Percentiles rank a stretch among this genome's conserved stretches.
These are phyloP conservation scores for Hypoxylon intermedium DNA, from an alignment of 495 filamentous ascomycete genomes.

Conservation along the genomic window DNA sequence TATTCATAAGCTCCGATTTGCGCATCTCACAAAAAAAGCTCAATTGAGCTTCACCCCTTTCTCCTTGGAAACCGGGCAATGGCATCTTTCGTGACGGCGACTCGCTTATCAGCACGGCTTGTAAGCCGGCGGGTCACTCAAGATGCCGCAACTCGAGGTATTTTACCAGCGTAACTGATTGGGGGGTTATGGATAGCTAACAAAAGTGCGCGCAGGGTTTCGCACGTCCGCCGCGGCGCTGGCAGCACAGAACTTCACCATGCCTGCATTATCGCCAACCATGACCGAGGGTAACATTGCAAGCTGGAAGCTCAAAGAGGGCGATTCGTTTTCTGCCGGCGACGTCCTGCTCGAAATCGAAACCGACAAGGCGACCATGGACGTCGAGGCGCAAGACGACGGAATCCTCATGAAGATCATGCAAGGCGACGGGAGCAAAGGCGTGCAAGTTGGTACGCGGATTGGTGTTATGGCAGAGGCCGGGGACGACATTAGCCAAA, in stretches of 20 bases:
- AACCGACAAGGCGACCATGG: slow-evolving; percentile 89
- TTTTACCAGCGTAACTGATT: slow-evolving; percentile 5
- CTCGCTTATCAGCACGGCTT: slow-evolving; percentile 59
- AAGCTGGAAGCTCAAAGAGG: slow-evolving; percentile 79
- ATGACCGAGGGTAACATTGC: slow-evolving; percentile 88
- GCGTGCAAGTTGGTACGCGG: slow-evolving; percentile 71
- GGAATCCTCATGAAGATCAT: slow-evolving; percentile 80
- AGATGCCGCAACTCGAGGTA: slow-evolving; percentile 61
- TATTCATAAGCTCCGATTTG: slow-evolving; percentile 37
- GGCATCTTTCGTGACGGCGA: slow-evolving; percentile 60
- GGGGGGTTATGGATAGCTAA: slow-evolving; percentile 9
- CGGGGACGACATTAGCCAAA: slow-evolving; percentile 72
- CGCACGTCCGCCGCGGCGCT: slow-evolving; percentile 61
- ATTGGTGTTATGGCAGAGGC: slow-evolving; percentile 79
- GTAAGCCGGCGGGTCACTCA: slow-evolving; percentile 55
- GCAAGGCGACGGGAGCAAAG: slow-evolving; percentile 72
- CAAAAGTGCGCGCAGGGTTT: slow-evolving; percentile 59
- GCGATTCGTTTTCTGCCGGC: slow-evolving; percentile 75
- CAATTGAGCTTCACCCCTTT: slow-evolving; percentile 47
- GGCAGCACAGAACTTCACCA: slow-evolving; percentile 79
- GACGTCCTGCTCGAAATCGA: slow-evolving; percentile 87
- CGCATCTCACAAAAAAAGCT: slow-evolving; percentile 29
- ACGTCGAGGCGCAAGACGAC: slow-evolving; percentile 87
- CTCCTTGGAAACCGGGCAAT: slow-evolving; percentile 45
- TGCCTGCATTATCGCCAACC: slow-evolving; percentile 85